Evolutionary conservation across 805 yeast genomes (phyloP).

Genomic region (Peterozyma xylosa): DNA sequence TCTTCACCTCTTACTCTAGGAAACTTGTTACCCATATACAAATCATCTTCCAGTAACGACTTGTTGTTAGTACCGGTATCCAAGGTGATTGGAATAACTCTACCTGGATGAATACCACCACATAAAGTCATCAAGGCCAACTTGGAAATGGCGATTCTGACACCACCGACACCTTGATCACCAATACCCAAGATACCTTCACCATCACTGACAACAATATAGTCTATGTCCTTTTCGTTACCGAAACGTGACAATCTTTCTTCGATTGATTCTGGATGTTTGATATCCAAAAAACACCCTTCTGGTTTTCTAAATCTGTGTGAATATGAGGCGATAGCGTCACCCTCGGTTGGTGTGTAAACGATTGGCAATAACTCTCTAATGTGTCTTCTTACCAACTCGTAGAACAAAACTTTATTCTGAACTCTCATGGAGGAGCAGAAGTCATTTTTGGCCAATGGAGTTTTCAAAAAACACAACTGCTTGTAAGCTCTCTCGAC

Average conservation of each 20-base stretch:
- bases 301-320: constrained; percentile 91
- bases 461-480: constrained; percentile 67
- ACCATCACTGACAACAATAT: constrained; percentile 93
- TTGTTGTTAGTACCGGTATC: constrained; percentile 94
- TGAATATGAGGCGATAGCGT: constrained; percentile 89
- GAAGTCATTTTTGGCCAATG: constrained; percentile 87
- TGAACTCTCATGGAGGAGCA: constrained; percentile 88
- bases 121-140: constrained; percentile 95
- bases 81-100: constrained; percentile 83
- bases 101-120: constrained; percentile 94
- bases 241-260: constrained; percentile 73
- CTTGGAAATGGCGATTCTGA: constrained; percentile 87
- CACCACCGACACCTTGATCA: constrained; percentile 97
- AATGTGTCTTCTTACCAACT: constrained; percentile 79
- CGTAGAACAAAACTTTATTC: constrained; percentile 85
- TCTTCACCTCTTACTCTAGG: constrained; percentile 80
- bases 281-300: constrained; percentile 88
- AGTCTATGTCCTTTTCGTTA: constrained; percentile 84
- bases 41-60: constrained; percentile 68
- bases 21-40: constrained; percentile 89
- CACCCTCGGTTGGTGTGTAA: constrained; percentile 90
- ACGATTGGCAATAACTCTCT: constrained; percentile 81
- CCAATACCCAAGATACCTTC: constrained; percentile 97
- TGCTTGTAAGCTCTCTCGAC: constrained; percentile 89
- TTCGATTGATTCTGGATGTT: constrained; percentile 73